phyloP scores from a whole-genome alignment of 2,329 filamentous ascomycete genomes.

The Ceratocystis lukuohia region DNA sequence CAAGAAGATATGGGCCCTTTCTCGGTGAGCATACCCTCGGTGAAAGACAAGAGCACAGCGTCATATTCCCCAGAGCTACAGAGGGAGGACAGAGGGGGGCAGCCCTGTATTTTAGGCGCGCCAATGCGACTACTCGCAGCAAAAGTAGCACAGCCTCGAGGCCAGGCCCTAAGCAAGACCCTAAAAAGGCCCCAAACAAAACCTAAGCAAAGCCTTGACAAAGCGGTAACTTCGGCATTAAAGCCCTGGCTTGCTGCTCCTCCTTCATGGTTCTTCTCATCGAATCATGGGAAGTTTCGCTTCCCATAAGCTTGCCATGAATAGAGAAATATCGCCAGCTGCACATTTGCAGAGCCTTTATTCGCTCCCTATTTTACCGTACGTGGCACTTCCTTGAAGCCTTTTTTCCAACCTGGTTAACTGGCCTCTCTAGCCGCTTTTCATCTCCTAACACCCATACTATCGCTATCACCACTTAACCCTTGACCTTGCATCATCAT shows the following conservation, averaged over 20 bases:
- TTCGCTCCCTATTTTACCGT: background rate
- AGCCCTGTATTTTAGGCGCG: background rate
- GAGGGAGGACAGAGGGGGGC: background rate
- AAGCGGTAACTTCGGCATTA: background rate
- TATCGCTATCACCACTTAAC: background rate
- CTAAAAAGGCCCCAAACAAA: no score
- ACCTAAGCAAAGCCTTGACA: no score
- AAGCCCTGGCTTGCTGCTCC: background rate
- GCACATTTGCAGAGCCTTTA: background rate
- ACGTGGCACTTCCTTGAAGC: background rate
- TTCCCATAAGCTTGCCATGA: background rate
- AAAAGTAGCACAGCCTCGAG: background rate
- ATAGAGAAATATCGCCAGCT: background rate
- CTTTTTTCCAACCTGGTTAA: background rate
- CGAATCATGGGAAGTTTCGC: background rate
- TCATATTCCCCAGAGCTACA: background rate
- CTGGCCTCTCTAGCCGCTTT: background rate
- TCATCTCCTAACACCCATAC: background rate
- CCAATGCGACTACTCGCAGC: background rate
- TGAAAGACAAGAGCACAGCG: background rate
- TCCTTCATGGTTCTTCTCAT: background rate
- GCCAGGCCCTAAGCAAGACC: background rate
- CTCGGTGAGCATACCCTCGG: background rate
- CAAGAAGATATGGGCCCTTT: background rate
- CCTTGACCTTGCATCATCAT: constrained; percentile 1